Evolutionary conservation across 2,329 filamentous ascomycete genomes (phyloP).

Genomic region (Claviceps quebecensis): DNA sequence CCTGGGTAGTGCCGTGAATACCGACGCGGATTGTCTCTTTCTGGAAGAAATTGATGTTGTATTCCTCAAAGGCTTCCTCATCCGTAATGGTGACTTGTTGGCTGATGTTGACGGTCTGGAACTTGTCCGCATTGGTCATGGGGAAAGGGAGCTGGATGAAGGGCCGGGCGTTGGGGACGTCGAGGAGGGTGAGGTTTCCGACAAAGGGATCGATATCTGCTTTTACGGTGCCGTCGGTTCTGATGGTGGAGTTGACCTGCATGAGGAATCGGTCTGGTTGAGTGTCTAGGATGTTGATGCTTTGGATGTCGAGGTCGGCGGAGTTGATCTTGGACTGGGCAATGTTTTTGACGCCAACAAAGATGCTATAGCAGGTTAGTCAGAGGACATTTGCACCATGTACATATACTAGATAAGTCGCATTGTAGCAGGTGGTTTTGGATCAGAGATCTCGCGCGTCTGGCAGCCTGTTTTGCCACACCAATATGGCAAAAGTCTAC

Average conservation of each 20-base stretch:
- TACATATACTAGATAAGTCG: no score
- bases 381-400: not conserved
- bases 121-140: constrained; percentile 31
- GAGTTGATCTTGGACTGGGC: constrained; percentile 41
- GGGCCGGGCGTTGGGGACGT: constrained; percentile 29
- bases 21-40: constrained; percentile 36
- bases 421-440: no score
- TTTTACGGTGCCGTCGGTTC: constrained; percentile 34
- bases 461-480: no score
- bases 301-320: constrained; percentile 36
- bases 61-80: constrained; percentile 34
- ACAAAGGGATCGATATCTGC: constrained; percentile 36
- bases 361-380: constrained; percentile 27
- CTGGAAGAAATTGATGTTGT: constrained; percentile 40
- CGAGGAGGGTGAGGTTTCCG: constrained; percentile 41
- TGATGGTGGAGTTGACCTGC: constrained; percentile 42
- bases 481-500: no score
- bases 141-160: constrained; percentile 41
- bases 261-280: constrained; percentile 31
- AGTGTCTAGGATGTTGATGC: constrained; percentile 35
- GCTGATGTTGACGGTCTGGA: constrained; percentile 37
- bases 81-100: constrained; percentile 34
- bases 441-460: no score
- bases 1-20: constrained; percentile 36
- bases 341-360: constrained; percentile 41